phyloP scores from a whole-genome alignment of 805 yeast genomes.

The Candida coquimbonensis region DNA sequence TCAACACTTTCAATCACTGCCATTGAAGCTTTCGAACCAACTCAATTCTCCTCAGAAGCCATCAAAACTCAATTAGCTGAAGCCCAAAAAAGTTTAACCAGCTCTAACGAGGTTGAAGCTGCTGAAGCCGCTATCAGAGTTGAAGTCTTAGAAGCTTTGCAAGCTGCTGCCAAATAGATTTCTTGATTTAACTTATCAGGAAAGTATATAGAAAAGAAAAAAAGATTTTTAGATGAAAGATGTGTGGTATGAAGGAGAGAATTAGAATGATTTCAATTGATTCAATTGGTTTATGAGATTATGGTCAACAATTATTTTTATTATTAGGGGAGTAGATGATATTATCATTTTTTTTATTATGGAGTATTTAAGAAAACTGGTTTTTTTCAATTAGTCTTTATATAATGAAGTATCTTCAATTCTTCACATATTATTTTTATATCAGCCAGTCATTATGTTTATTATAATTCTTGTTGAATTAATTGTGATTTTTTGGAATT shows the following conservation, averaged over 20 bases:
- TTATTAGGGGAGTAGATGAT: too few species aligned
- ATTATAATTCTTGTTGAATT: not conserved
- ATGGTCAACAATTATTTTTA: too few species aligned
- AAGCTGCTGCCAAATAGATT: conserved; percentile 64
- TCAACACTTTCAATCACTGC: conserved; percentile 86
- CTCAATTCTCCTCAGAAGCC: conserved; percentile 73
- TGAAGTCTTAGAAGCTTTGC: conserved; percentile 93
- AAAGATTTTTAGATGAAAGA: not conserved
- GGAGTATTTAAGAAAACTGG: not conserved
- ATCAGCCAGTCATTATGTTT: not conserved
- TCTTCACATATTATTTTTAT: not conserved
- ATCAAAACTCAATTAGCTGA: conserved; percentile 79
- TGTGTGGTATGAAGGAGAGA: not conserved
- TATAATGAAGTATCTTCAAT: too few species aligned
- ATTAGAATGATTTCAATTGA: not conserved
- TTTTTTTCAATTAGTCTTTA: not conserved
- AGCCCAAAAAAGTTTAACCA: conserved; percentile 84
- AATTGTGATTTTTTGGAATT: not conserved
- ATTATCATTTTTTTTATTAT: not conserved
- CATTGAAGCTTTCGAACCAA: conserved; percentile 90
- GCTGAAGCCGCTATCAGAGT: conserved; percentile 94
- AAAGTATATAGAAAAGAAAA: not conserved
- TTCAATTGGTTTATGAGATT: too few species aligned
- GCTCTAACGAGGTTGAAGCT: conserved; percentile 81
- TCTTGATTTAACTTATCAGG: not conserved